phyloP scores from a whole-genome alignment of 441 rosid species.

The Gossypium schwendimanii region DNA sequence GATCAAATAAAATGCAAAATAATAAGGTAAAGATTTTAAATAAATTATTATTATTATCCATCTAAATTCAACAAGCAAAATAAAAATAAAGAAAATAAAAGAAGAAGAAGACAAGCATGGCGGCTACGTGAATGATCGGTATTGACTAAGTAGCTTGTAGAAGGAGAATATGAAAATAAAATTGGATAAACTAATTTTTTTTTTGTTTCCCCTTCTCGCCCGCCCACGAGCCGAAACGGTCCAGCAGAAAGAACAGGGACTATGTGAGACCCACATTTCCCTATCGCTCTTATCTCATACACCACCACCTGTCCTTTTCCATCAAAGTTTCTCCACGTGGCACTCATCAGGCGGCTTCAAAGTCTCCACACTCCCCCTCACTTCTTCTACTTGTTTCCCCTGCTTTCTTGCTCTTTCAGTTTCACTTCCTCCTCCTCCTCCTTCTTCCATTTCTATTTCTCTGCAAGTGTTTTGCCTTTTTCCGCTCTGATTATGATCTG shows the following conservation, averaged over 20 bases:
- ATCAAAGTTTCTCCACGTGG: not conserved
- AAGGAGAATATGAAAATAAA: not conserved
- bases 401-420: conserved; percentile 7
- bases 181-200: not conserved
- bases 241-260: not conserved
- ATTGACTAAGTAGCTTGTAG: not conserved
- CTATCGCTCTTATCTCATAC: not conserved
- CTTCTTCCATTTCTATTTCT: no score
- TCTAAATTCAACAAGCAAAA: no score
- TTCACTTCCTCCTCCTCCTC: not conserved
- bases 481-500: not conserved
- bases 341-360: not conserved
- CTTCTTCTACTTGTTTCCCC: not conserved
- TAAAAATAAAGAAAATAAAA: no score
- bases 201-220: not conserved
- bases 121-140: no score
- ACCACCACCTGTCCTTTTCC: not conserved
- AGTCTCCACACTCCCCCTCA: not conserved
- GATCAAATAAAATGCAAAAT: no score
- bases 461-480: not conserved
- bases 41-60: no score
- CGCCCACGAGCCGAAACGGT: not conserved
- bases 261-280: not conserved
- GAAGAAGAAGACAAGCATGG: no score
- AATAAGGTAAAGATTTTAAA: no score